Evolutionary conservation across 2,329 filamentous ascomycete genomes (phyloP).

Genomic region (Exophiala dermatitidis): DNA sequence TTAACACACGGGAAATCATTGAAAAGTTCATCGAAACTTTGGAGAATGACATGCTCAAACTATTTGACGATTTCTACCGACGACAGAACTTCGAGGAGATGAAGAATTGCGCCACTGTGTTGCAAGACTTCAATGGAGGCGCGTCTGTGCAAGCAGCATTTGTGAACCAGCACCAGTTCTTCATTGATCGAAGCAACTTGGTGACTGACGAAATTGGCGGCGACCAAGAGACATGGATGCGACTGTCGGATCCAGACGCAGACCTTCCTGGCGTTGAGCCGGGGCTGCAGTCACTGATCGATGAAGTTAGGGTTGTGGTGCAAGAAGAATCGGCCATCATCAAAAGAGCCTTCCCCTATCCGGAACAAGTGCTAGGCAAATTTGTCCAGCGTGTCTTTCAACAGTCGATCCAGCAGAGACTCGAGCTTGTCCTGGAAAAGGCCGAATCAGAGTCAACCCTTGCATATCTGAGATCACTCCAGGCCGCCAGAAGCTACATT

Average conservation of each 20-base stretch:
- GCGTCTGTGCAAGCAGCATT: conserved; percentile 92
- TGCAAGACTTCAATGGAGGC: conserved; percentile 93
- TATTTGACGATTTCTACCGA: conserved; percentile 95
- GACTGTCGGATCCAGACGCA: conserved; percentile 85
- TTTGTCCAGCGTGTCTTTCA: conserved; percentile 96
- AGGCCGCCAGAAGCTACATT: conserved; percentile 86
- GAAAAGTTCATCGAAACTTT: conserved; percentile 95
- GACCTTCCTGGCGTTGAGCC: conserved; percentile 88
- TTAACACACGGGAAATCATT: conserved; percentile 75
- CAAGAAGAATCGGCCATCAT: conserved; percentile 97
- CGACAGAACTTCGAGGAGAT: conserved; percentile 95
- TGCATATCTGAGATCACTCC: conserved; percentile 82
- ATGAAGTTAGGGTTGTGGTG: conserved; percentile 91
- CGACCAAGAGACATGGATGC: conserved; percentile 69
- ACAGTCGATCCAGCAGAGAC: conserved; percentile 90
- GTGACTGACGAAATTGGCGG: conserved; percentile 71
- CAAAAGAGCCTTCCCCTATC: conserved; percentile 90
- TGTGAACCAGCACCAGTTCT: conserved; percentile 98
- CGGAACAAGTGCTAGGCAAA: conserved; percentile 85
- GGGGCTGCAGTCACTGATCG: conserved; percentile 81
- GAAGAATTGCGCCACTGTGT: conserved; percentile 89
- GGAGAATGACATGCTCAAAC: conserved; percentile 88
- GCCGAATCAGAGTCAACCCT: conserved; percentile 85
- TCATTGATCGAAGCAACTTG: conserved; percentile 90
- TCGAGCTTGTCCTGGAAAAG: conserved; percentile 94